Evolutionary conservation across 1,284 basidiomycete species (phyloP).

Genomic region (Ustilago hordei): DNA sequence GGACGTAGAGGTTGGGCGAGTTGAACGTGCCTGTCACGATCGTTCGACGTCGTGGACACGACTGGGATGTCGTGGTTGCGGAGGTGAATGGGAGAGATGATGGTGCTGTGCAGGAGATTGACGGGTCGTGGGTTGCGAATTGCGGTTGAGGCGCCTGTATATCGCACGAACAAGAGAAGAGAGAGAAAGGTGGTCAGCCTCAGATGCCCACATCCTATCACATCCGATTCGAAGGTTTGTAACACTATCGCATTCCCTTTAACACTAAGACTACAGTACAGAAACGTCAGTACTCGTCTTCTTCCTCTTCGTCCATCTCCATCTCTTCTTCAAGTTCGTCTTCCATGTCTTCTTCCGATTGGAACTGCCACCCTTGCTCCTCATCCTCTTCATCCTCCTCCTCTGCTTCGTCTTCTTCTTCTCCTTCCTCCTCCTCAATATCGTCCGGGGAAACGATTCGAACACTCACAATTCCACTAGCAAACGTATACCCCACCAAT

Average conservation of each 20-base stretch:
- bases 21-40: conserved; percentile 64
- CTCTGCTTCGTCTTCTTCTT: conserved; percentile 24
- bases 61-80: neutral
- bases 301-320: conserved; percentile 26
- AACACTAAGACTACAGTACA: conserved; percentile 2
- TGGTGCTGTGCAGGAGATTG: conserved; percentile 8
- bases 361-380: conserved; percentile 13
- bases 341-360: conserved; percentile 29
- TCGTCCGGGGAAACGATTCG: conserved; percentile 32
- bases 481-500: conserved; percentile 55
- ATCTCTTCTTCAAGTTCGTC: conserved; percentile 25
- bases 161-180: neutral
- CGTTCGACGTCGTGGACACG: conserved; percentile 38
- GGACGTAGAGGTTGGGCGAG: conserved; percentile 48
- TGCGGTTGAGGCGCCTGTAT: conserved; percentile 1
- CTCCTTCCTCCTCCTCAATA: conserved; percentile 27
- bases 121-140: conserved; percentile 15
- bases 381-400: conserved; percentile 28
- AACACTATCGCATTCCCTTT: neutral
- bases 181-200: neutral
- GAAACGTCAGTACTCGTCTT: conserved; percentile 21
- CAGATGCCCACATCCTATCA: neutral
- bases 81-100: neutral
- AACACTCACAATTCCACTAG: conserved; percentile 61
- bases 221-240: neutral